A percentile compares a stretch with the other conserved stretches of the same genome.
Evolutionary conservation across 176 grass and related monocot species (phyloP).

Genomic region (Guadua angustifolia): DNA sequence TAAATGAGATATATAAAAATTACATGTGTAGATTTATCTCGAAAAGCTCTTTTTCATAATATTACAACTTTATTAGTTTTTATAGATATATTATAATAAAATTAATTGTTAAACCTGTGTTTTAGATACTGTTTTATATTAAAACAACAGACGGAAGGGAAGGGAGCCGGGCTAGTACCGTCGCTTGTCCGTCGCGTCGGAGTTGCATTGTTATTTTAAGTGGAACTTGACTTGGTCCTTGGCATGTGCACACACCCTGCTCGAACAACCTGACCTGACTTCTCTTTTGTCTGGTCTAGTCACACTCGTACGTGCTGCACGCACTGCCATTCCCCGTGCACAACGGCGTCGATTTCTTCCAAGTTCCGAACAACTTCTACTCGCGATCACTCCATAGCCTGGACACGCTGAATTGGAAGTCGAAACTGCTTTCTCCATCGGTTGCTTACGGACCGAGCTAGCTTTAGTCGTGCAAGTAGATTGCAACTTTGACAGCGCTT

Average conservation of each 20-base stretch:
- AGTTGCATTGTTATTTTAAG: not conserved
- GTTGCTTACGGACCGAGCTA: not conserved
- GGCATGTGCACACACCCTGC: not conserved
- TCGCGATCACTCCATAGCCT: not conserved
- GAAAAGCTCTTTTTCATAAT: too few species aligned
- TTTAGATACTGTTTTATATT: too few species aligned
- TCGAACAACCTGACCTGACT: not conserved
- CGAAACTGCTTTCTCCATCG: not conserved
- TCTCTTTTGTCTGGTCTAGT: not conserved
- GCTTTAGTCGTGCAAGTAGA: not conserved
- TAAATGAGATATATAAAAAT: too few species aligned
- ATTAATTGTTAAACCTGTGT: too few species aligned
- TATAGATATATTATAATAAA: too few species aligned
- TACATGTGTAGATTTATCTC: too few species aligned
- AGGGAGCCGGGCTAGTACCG: too few species aligned
- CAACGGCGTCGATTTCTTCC: not conserved
- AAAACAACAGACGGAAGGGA: too few species aligned
- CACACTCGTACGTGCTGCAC: not conserved
- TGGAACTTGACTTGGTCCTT: not conserved
- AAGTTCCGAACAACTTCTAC: not conserved
- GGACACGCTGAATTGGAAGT: not conserved
- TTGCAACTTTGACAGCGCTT: not conserved
- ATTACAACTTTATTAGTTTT: too few species aligned
- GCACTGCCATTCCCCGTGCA: not conserved
- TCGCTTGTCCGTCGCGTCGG: not conserved